Evolutionary conservation across 352 stramenopile species (phyloP).

Genomic region (Thalassiosira mediterranea): DNA sequence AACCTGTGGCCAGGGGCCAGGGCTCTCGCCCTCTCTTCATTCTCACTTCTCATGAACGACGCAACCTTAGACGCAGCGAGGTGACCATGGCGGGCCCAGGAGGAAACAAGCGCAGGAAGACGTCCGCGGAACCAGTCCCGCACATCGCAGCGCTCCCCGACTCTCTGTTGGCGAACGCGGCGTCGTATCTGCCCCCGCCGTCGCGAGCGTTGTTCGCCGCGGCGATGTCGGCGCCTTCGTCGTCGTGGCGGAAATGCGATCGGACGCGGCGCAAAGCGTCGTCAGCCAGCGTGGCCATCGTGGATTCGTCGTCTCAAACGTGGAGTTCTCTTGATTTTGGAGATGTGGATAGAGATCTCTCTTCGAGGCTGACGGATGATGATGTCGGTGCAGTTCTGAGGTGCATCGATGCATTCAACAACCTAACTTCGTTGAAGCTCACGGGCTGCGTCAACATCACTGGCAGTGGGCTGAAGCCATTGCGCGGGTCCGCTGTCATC

Average conservation of each 20-base stretch:
- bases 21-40: too few relatives aligned
- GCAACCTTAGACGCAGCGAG: too few relatives aligned
- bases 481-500: not conserved
- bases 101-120: too few relatives aligned
- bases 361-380: not conserved
- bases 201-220: conserved; percentile 8
- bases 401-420: not conserved
- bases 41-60: too few relatives aligned
- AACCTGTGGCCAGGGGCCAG: too few relatives aligned
- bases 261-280: not conserved
- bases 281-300: not conserved
- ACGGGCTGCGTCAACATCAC: not conserved
- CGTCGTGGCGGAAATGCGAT: not conserved
- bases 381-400: not conserved
- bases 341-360: not conserved
- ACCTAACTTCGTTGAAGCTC: not conserved
- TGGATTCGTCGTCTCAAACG: not conserved
- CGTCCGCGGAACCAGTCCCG: too few relatives aligned
- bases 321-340: conserved; percentile 6
- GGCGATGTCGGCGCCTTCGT: not conserved
- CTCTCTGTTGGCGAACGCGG: not conserved
- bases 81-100: too few relatives aligned
- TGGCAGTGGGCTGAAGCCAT: not conserved
- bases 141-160: not conserved
- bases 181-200: not conserved